Base-by-base conservation (phyloP, 768 basidiomycete genomes). In the Rubroboletus pulcherrimus region DNA sequence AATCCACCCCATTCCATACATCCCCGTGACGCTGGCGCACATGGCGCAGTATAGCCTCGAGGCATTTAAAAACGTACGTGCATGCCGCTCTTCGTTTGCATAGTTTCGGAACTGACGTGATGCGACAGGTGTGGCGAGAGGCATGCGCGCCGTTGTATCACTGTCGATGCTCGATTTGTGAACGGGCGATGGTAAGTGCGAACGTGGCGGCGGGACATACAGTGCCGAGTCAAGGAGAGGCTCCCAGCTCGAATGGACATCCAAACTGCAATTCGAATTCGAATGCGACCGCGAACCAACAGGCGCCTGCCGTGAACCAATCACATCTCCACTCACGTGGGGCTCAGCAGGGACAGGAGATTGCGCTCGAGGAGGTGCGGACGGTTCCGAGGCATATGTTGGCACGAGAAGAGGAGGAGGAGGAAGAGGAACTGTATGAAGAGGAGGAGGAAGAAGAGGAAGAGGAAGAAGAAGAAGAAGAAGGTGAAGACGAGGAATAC, bases 161-260 rank as follows among this genome's bases (percentile, higher is more conserved):
- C 42, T 90, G 88, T 65, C 78, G 81, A 49, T 89, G 88, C 66
- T 74, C 77, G n/a, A 83, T 89, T 39, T 90, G 88, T 66, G 82
- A 87, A 58, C 82, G 89, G 26, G 83, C 88, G 8, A 78, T 81
- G 66, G 68, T 77, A 26, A 73, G 73, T 46, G 81, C 79, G 6
- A 83, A 81, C 55, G 74, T 77, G 30, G 72, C 71, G 24, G 69
- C 73, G 43, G 75, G 73, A 4, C 73, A 72, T 49, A 67, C 67
- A 31, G 69, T 72, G 5, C 72, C 73, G 12, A 61, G 59, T 45
- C 70, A 67, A 33, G 63, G 57, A 35, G 63, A 52, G 51, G 60
- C 49, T 15, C 59, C 58, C 12, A 53, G 42, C 42, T 51, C 59
- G 4, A 51, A 56, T 7, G 56, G 50, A 31, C 30, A 40, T 26